phyloP scores from a whole-genome alignment of 805 yeast species.

The Candida ovalis region DNA sequence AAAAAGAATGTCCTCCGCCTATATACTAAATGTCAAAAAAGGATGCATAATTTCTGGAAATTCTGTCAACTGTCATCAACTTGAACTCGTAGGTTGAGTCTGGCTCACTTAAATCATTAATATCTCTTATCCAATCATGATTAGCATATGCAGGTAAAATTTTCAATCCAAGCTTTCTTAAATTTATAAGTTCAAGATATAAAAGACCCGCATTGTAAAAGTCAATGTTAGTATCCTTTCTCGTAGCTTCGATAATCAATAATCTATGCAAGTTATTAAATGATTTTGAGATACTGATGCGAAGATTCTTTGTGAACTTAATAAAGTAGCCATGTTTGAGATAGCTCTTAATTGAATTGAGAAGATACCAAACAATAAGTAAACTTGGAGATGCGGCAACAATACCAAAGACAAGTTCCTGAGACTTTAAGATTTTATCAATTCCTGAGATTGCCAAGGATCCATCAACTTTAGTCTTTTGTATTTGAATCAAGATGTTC shows the following conservation, averaged over 20 bases:
- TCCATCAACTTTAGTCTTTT: constrained; percentile 94
- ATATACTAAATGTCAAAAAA: constrained; percentile 3
- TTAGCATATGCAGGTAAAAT: constrained; percentile 48
- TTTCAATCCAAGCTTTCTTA: constrained; percentile 45
- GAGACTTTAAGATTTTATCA: constrained; percentile 83
- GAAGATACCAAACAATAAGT: constrained; percentile 48
- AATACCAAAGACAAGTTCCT: constrained; percentile 89
- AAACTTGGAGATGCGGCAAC: constrained; percentile 85
- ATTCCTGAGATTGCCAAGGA: constrained; percentile 87
- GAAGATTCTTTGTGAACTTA: constrained; percentile 32
- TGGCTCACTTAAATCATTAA: constrained; percentile 52
- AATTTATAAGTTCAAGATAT: constrained; percentile 59
- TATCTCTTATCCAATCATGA: constrained; percentile 58
- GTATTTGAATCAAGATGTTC: constrained; percentile 84
- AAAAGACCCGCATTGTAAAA: constrained; percentile 54
- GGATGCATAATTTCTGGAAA: constrained; percentile 57
- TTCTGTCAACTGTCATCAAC: constrained; percentile 47
- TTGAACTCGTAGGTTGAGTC: constrained; percentile 37
- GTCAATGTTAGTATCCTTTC: constrained; percentile 19
- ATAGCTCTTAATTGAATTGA: constrained; percentile 29
- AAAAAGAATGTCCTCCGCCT: not conserved
- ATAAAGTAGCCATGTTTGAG: constrained; percentile 36
- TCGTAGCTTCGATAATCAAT: constrained; percentile 10
- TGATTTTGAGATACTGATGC: constrained; percentile 36
- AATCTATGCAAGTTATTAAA: constrained; percentile 42